These are phyloP conservation scores for Zopfochytrium polystomum DNA, from an alignment of 371 early-diverging fungal species.

Conservation along the genomic window DNA sequence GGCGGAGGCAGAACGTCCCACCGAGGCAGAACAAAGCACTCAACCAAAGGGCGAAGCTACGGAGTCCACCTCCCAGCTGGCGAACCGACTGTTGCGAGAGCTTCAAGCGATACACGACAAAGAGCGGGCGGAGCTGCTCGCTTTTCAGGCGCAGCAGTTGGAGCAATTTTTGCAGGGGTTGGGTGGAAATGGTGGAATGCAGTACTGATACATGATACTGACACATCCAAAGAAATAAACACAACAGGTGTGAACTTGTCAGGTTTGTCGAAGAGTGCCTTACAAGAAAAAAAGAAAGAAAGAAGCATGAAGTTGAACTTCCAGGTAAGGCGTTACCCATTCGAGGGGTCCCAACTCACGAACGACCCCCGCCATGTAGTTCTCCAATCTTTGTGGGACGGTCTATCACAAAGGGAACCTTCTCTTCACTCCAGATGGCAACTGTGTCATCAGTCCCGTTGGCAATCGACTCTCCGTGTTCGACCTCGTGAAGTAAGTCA, in stretches of 20 bases:
- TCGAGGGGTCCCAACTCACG: background rate
- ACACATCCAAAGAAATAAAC: no score
- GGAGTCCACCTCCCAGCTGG: background rate
- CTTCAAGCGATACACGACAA: slow-evolving; percentile 9
- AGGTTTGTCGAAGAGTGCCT: no score
- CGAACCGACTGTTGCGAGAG: slow-evolving; percentile 5
- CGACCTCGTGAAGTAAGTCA: slow-evolving; percentile 84
- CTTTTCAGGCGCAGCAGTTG: slow-evolving; percentile 6
- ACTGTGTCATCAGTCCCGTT: slow-evolving; percentile 88
- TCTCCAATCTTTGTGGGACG: slow-evolving; percentile 61
- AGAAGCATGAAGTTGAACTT: slow-evolving; percentile 13
- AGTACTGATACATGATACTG: no score
- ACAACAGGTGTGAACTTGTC: no score
- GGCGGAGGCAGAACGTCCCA: background rate
- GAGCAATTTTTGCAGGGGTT: background rate
- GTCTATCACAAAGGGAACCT: slow-evolving; percentile 94
- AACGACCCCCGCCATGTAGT: background rate
- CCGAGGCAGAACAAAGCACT: background rate
- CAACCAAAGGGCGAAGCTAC: background rate
- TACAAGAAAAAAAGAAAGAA: slow-evolving; percentile 1
- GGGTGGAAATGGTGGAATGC: no score
- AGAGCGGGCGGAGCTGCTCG: slow-evolving; percentile 5
- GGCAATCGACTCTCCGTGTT: slow-evolving; percentile 94
- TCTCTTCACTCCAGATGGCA: slow-evolving; percentile 92
- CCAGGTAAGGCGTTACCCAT: no score